Conservation (phyloP, 257 asterid species). For the Dorcoceras hygrometricum region DNA sequence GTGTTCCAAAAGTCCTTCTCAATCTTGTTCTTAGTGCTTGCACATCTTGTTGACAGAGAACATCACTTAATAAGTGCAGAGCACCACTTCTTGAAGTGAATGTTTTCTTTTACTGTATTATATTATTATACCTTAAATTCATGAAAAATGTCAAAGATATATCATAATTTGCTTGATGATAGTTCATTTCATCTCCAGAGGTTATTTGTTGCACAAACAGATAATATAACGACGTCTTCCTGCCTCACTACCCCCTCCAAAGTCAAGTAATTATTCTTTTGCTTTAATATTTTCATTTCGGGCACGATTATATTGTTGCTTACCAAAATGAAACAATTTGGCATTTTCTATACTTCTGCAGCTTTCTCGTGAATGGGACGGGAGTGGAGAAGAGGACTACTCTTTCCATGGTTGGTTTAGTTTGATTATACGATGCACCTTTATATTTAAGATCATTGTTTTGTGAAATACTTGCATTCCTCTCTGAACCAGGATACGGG, state of each 20-base stretch:
- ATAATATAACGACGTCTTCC: conserved; percentile 63
- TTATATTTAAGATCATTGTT: conserved; percentile 7
- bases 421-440: conserved; percentile 10
- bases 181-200: conserved; percentile 53
- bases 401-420: conserved; percentile 48
- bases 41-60: background rate
- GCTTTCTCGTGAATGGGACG: conserved; percentile 86
- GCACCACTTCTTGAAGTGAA: background rate
- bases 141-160: conserved; percentile 18
- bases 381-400: conserved; percentile 73
- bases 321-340: conserved; percentile 12
- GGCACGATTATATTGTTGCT: background rate
- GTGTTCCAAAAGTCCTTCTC: background rate
- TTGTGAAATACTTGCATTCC: conserved; percentile 8
- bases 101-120: background rate
- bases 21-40: background rate
- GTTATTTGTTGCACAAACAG: conserved; percentile 67
- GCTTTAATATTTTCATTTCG: conserved; percentile 11
- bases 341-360: conserved; percentile 37
- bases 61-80: background rate
- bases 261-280: conserved; percentile 55
- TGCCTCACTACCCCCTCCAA: conserved; percentile 80
- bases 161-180: conserved; percentile 12
- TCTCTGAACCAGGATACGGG: conserved; percentile 62
- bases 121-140: conserved; percentile 7